These are phyloP conservation scores for Eutrema salsugineum DNA, from an alignment of 441 rosid genomes.

Conservation along the genomic window DNA sequence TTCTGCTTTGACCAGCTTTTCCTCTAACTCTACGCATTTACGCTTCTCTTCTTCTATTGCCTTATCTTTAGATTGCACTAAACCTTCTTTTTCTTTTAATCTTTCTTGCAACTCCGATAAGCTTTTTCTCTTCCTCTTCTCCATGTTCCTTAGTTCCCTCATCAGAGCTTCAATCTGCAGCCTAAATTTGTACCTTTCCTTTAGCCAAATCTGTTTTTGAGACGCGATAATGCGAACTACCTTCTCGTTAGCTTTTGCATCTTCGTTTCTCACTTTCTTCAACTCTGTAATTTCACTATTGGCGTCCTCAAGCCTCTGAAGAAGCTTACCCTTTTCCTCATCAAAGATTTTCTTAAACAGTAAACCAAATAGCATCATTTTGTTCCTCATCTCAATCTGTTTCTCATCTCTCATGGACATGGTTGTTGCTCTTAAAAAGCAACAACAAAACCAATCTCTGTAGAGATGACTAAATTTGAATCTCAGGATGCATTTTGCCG, in stretches of 20 bases:
- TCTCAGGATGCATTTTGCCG: slow-evolving; percentile 12
- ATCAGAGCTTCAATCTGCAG: slow-evolving; percentile 60
- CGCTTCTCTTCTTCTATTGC: slow-evolving; percentile 47
- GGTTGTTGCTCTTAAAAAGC: slow-evolving; percentile 34
- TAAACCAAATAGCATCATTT: slow-evolving; percentile 69
- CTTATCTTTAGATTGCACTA: slow-evolving; percentile 53
- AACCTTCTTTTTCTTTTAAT: slow-evolving; percentile 52
- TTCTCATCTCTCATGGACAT: slow-evolving; percentile 40
- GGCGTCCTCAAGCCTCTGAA: slow-evolving; percentile 47
- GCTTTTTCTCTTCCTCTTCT: slow-evolving; percentile 45
- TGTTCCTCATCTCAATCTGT: slow-evolving; percentile 48
- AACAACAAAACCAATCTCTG: slow-evolving; percentile 48
- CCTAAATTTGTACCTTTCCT: slow-evolving; percentile 56
- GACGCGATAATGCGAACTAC: slow-evolving; percentile 80
- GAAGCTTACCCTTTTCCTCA: slow-evolving; percentile 40
- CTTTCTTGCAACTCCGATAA: slow-evolving; percentile 43
- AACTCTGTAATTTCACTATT: slow-evolving; percentile 54
- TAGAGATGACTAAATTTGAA: slow-evolving; percentile 39
- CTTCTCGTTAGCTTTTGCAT: slow-evolving; percentile 91
- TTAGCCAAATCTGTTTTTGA: slow-evolving; percentile 82
- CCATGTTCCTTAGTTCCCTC: slow-evolving; percentile 48
- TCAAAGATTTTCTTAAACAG: slow-evolving; percentile 63
- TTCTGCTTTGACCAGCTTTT: slow-evolving; percentile 45
- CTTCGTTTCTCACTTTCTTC: slow-evolving; percentile 65
- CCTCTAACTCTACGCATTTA: slow-evolving; percentile 59